Evolutionary conservation across 306 rosid genomes (phyloP), one percentile per base, ranked within the genome.

Genomic region (Inga oerstediana): DNA sequence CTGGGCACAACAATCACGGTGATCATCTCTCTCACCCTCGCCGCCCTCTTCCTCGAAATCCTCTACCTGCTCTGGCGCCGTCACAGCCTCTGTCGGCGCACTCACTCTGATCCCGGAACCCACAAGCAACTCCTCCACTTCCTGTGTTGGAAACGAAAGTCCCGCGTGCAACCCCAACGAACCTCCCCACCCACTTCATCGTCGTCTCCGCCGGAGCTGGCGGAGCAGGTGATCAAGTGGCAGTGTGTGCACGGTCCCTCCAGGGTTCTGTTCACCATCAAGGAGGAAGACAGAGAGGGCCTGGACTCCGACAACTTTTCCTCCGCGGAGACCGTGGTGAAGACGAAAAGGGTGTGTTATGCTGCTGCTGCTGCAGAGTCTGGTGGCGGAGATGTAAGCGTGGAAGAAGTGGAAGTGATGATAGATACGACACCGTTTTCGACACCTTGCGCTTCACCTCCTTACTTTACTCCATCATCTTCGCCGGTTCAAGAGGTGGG

Each of bases 221-320:
- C 87, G 41, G 80, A 72, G 0, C 86, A 86, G 9, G 84, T 78
- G 45, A 43, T 82, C 65, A 88, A 88, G 77, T 88, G 79, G 75
- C 89, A 75, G 45, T 70, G 78, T 2, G 24, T 78, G 14, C 61
- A 84, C 67, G 91, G 89, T n/a, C 34, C 64, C 1, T 81, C 91
- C 1, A 78, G 89, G 43, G 14, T 84, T 46, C 62, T 88, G 2
- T 88, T 88, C 86, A 86, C 91, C 7, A 88, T 88, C 44, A 86
- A 86, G 74, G 91, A 88, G 56, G 91, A 88, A 72, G 91, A 88
- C 16, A 75, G 86, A 58, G 91, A 88, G 39, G 89, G 80, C 0
- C 16, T 81, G 0, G 91, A 88, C 15, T 81, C 88, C 3, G 91
- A 86, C 41, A 77, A 58, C 65, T 64, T 76, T 41, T 77, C 84